Conservation (phyloP, 2,329 filamentous ascomycete species). For the Emmonsiellopsis sp. region DNA sequence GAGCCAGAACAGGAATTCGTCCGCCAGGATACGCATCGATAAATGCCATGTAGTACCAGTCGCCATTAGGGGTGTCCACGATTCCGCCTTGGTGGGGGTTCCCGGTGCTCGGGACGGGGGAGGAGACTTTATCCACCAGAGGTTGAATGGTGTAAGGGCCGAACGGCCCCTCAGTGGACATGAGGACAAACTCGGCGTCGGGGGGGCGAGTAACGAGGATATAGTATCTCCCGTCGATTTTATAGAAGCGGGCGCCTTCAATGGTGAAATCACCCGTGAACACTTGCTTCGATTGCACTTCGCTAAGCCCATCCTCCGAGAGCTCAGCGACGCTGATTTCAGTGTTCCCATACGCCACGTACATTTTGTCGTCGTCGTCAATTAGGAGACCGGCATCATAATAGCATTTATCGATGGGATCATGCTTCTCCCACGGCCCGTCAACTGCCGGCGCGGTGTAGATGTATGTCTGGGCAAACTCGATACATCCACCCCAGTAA, state of each 20-base stretch:
- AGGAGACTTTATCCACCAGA: constrained; percentile 34
- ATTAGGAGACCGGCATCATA: constrained; percentile 52
- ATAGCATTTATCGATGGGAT: constrained; percentile 39
- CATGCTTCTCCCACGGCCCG: constrained; percentile 37
- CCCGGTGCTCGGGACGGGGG: constrained; percentile 39
- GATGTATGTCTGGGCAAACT: constrained; percentile 44
- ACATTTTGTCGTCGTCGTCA: constrained; percentile 52
- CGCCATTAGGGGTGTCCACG: constrained; percentile 42
- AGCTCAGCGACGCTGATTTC: constrained; percentile 46
- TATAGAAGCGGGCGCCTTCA: constrained; percentile 50
- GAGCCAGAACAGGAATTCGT: constrained; percentile 49
- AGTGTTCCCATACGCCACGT: constrained; percentile 46
- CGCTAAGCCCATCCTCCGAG: constrained; percentile 37
- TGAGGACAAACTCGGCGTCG: constrained; percentile 41
- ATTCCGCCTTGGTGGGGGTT: constrained; percentile 49
- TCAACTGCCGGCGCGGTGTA: constrained; percentile 39
- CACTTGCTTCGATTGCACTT: constrained; percentile 39
- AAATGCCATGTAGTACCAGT: constrained; percentile 55
- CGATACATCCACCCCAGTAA: constrained; percentile 52
- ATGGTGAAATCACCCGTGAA: constrained; percentile 32
- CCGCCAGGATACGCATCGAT: constrained; percentile 48
- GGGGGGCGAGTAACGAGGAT: constrained; percentile 44
- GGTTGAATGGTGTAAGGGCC: constrained; percentile 44
- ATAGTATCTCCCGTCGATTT: constrained; percentile 48
- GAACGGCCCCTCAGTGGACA: constrained; percentile 38